Base-by-base conservation (phyloP, 2,329 filamentous ascomycete species). In the Dothidotthia symphoricarpi region DNA sequence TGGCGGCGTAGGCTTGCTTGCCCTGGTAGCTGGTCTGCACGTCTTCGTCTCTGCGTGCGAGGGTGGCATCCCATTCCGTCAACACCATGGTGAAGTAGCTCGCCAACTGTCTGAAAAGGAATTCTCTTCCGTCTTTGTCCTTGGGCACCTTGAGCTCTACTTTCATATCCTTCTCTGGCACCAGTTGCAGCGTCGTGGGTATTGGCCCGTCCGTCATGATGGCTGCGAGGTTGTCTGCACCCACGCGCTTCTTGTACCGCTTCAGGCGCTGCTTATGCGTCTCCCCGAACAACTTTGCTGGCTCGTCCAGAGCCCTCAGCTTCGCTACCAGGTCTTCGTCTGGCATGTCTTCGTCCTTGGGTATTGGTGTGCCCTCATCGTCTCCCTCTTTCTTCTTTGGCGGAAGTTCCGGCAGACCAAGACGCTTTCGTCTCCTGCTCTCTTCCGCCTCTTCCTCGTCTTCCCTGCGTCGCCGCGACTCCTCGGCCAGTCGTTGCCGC, bases 51-150 rank as follows among this genome's bases (percentile, higher is more conserved):
- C 82, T 75, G 31, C 71, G 69, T 5, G 80, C 80, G 55, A 98
- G 78, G 4, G 90, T 89, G 27, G 72, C 63, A 55, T 90, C 81
- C 85, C 94, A 98, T 66, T 94, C 91, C 29, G 76, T 79, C 41
- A 98, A 73, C n/a, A 98, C 81, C 82, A 98, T 88, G 36, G 87
- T 94, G 71, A 98, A 97, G 73, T 96, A 98, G 32, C 87, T 93
- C 14, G 86, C 87, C 39, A 98, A 75, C 67, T 98, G 91, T 9
- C 91, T 78, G 71, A 85, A 91, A 27, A 98, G 72, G 67, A 85
- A 89, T 29, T 77, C 72, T 30, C 82, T 79, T 0, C 74, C 85
- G 27, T 82, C 79, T 14, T 71, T 72, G 52, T 90, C 85, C 54
- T 77, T 74, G 1, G 77, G 75, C 8, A 87, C 70, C 28, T 72